Percentiles rank a stretch among this genome's conserved stretches.
phyloP scores from a whole-genome alignment of 306 rosid genomes.

The Heteromeles arbutifolia region DNA sequence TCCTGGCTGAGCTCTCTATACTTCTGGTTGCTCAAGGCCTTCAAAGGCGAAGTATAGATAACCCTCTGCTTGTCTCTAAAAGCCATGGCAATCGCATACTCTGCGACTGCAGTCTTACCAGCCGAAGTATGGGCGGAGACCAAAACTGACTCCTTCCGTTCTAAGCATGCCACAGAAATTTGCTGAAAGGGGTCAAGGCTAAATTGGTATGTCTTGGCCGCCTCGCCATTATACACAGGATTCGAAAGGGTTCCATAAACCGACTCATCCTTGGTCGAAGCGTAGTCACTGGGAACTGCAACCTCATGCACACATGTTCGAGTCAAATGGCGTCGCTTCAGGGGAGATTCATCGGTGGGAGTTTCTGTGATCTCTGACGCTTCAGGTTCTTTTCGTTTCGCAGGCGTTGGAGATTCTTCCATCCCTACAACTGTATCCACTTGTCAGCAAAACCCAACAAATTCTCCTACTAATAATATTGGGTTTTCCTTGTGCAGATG shows the following conservation, averaged over 20 bases:
- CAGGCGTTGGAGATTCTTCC: constrained; percentile 46
- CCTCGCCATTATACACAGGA: constrained; percentile 50
- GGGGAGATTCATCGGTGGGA: constrained; percentile 6
- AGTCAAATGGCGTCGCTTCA: constrained; percentile 28
- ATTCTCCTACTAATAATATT: background rate
- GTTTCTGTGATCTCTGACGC: constrained; percentile 8
- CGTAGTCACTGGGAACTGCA: constrained; percentile 68
- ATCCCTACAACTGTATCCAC: constrained; percentile 6
- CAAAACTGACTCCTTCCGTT: constrained; percentile 77
- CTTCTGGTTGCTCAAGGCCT: constrained; percentile 90
- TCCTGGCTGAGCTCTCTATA: constrained; percentile 81
- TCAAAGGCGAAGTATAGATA: constrained; percentile 81
- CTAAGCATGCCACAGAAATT: constrained; percentile 81
- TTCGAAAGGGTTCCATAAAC: constrained; percentile 70
- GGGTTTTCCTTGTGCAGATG: background rate
- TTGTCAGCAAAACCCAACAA: background rate
- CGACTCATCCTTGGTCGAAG: constrained; percentile 45
- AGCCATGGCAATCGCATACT: constrained; percentile 93
- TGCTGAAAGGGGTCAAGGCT: constrained; percentile 86
- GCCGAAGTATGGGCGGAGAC: constrained; percentile 99
- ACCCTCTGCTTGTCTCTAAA: constrained; percentile 87
- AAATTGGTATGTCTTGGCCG: constrained; percentile 66
- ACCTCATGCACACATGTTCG: constrained; percentile 94
- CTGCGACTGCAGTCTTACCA: constrained; percentile 93
- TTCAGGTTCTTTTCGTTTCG: constrained; percentile 46